These are phyloP conservation scores for Sclerotinia subarctica DNA, from an alignment of 2,329 filamentous ascomycete species.

Conservation along the genomic window DNA sequence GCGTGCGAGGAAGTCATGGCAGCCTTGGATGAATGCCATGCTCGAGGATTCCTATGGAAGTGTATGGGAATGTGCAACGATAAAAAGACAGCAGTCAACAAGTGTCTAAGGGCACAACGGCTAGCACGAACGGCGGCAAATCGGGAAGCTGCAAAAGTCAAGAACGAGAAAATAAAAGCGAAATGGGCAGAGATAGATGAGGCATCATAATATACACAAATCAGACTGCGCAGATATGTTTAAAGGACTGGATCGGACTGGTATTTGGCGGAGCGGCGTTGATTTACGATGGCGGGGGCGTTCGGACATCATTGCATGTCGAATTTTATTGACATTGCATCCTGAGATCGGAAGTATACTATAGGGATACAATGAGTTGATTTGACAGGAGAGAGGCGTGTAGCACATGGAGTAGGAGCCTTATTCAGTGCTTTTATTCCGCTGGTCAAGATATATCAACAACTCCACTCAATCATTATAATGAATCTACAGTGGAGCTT, in stretches of 20 bases:
- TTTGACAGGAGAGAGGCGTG: not conserved
- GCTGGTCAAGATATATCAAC: not conserved
- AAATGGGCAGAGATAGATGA: conserved; percentile 77
- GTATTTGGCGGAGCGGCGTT: conserved; percentile 5
- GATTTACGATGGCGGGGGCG: conserved; percentile 1
- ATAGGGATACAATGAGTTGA: not conserved
- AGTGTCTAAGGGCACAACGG: conserved; percentile 78
- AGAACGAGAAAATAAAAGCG: conserved; percentile 71
- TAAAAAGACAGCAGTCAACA: conserved; percentile 78
- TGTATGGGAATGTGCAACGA: conserved; percentile 86
- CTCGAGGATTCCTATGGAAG: conserved; percentile 88
- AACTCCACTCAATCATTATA: conserved; percentile 10
- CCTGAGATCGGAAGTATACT: not conserved
- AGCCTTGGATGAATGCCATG: conserved; percentile 93
- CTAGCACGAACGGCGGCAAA: conserved; percentile 75
- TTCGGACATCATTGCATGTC: conserved; percentile 1
- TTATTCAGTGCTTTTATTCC: not conserved
- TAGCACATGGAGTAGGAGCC: not conserved
- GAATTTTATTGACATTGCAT: conserved; percentile 1
- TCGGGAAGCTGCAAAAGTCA: conserved; percentile 64
- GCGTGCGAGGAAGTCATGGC: conserved; percentile 94
- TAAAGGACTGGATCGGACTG: not conserved
- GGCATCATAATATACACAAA: conserved; percentile 51
- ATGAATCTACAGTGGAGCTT: not conserved
- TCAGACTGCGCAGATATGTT: not conserved